These are phyloP conservation scores for Blastobotrys americana DNA, from an alignment of 805 yeast species.

Conservation along the genomic window DNA sequence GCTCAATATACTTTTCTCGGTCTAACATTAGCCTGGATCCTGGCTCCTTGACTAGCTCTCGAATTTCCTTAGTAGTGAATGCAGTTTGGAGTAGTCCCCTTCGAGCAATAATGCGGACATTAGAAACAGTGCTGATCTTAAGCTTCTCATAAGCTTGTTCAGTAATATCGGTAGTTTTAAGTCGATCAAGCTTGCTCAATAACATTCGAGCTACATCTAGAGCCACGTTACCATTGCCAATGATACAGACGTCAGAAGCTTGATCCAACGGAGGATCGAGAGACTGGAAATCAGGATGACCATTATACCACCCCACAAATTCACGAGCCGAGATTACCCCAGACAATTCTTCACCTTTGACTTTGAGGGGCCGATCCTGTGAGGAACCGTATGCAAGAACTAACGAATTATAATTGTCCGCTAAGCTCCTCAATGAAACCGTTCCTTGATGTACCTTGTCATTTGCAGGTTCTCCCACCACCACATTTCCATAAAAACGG, in stretches of 20 bases:
- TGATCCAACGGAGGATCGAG: constrained; percentile 52
- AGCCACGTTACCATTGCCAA: constrained; percentile 98
- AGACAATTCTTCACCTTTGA: constrained; percentile 51
- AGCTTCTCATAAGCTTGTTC: constrained; percentile 51
- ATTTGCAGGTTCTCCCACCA: constrained; percentile 42
- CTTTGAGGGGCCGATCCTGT: constrained; percentile 45
- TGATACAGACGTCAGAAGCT: constrained; percentile 60
- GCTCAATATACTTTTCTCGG: constrained; percentile 33
- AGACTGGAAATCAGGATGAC: constrained; percentile 57
- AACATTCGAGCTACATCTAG: constrained; percentile 80
- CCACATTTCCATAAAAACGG: constrained; percentile 63
- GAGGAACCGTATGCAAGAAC: constrained; percentile 74
- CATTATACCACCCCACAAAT: constrained; percentile 96
- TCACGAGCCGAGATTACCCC: constrained; percentile 76
- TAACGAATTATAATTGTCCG: constrained; percentile 59
- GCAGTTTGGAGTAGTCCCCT: constrained; percentile 77
- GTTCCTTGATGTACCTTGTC: background rate
- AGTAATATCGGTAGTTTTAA: constrained; percentile 70
- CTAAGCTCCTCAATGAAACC: constrained; percentile 38
- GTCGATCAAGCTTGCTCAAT: constrained; percentile 48
- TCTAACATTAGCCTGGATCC: constrained; percentile 44
- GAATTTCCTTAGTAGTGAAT: constrained; percentile 83
- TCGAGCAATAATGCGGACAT: constrained; percentile 72
- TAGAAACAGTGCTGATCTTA: constrained; percentile 45
- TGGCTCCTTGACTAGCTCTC: constrained; percentile 67